Conservation (phyloP, 176 grass and related monocot species). For the Aegilops tauschii region DNA sequence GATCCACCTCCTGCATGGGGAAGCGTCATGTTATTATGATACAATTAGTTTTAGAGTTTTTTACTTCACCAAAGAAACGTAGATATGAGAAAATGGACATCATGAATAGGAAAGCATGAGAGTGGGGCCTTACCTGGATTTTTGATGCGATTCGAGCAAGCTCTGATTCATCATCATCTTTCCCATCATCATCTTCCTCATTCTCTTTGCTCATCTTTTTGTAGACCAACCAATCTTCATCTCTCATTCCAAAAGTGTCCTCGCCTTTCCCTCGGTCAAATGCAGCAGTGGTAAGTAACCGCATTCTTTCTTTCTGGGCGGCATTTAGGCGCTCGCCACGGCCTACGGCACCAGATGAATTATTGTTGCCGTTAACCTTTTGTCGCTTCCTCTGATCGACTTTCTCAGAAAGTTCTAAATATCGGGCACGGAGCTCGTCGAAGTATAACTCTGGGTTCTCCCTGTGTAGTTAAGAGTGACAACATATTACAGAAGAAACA, state of each 20-base stretch:
- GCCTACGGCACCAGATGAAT: constrained; percentile 67
- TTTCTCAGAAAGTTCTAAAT: constrained; percentile 77
- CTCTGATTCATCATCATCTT: constrained; percentile 83
- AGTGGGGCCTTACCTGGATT: constrained; percentile 57
- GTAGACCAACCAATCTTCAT: constrained; percentile 98
- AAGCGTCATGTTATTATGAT: background rate
- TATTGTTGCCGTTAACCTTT: constrained; percentile 80
- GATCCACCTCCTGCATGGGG: constrained; percentile 71
- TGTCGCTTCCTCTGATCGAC: constrained; percentile 77
- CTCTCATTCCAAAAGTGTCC: constrained; percentile 90
- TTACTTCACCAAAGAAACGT: background rate
- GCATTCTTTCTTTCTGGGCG: constrained; percentile 93
- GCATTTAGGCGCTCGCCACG: constrained; percentile 93
- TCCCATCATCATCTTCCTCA: constrained; percentile 72
- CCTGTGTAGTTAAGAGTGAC: constrained; percentile 38
- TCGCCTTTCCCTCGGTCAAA: constrained; percentile 96
- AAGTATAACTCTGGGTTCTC: constrained; percentile 95
- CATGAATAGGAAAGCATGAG: background rate
- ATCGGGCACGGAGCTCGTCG: constrained; percentile 69
- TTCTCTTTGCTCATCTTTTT: constrained; percentile 96
- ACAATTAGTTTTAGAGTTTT: background rate
- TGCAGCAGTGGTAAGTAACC: constrained; percentile 79
- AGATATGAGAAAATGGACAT: constrained; percentile 17
- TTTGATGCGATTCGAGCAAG: constrained; percentile 63
- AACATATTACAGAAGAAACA: constrained; percentile 26